Conservation (phyloP, 192 early-diverging fungal species). For the Coemansia sp. region DNA sequence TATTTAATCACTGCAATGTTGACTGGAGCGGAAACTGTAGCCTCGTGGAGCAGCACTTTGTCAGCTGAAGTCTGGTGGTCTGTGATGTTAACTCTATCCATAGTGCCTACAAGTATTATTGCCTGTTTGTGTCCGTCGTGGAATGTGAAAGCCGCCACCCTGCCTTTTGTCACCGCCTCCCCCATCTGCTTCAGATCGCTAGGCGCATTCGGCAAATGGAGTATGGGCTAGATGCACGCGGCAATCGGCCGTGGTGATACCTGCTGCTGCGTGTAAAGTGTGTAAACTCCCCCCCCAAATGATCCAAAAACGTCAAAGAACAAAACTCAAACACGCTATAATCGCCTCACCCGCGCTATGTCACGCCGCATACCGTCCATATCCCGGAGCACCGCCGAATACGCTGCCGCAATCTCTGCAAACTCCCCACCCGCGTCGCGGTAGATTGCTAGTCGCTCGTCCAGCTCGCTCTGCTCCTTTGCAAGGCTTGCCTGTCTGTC, state of each 20-base stretch:
- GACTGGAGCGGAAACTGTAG: constrained; percentile 93
- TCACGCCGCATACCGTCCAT: constrained; percentile 34
- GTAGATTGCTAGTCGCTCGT: constrained; percentile 51
- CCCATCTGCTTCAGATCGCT: no score
- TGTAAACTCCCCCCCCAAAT: neutral
- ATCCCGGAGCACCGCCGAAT: constrained; percentile 31
- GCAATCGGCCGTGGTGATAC: constrained; percentile 2
- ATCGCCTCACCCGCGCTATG: constrained; percentile 30
- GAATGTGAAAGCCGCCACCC: no score
- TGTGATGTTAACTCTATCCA: neutral
- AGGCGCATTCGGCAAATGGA: no score
- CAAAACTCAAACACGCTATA: constrained; percentile 22
- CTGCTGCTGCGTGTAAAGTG: neutral
- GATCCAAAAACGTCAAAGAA: no score
- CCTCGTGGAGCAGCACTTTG: constrained; percentile 42
- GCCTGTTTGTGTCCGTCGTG: no score
- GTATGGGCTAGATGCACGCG: no score
- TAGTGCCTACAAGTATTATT: no score
- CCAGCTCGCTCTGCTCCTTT: constrained; percentile 34
- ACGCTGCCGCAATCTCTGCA: constrained; percentile 41
- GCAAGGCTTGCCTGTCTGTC: constrained; percentile 19
- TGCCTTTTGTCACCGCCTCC: no score
- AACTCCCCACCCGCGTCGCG: constrained; percentile 45
- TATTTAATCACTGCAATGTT: constrained; percentile 99
- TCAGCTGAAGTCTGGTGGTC: neutral